phyloP scores from a whole-genome alignment of 2,329 filamentous ascomycete species.

The Periconia sp. region DNA sequence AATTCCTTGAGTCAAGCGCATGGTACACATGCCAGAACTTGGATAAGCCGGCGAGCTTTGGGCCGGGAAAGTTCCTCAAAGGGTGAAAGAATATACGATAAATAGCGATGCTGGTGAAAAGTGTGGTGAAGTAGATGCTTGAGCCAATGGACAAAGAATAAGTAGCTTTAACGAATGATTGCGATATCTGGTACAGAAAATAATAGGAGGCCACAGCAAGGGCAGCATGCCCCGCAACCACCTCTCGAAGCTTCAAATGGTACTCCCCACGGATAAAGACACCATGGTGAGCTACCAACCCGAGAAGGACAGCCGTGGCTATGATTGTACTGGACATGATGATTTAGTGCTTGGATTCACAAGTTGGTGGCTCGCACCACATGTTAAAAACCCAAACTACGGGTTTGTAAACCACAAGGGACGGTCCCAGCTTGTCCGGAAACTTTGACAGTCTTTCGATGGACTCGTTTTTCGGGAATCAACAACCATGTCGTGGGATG shows the following conservation, averaged over 20 bases:
- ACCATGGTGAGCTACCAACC: background rate
- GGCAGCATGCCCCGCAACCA: background rate
- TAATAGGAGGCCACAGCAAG: background rate
- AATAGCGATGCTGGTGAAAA: slow-evolving; percentile 16
- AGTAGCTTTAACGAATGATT: no score
- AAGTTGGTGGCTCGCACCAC: no score
- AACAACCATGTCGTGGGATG: no score
- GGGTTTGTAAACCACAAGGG: no score
- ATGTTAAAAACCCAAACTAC: no score
- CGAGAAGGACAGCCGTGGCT: no score
- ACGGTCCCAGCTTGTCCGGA: no score
- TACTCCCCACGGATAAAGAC: slow-evolving; percentile 1
- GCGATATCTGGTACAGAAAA: background rate
- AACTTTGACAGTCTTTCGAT: no score
- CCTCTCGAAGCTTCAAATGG: background rate
- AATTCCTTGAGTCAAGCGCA: slow-evolving; percentile 6
- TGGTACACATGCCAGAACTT: slow-evolving; percentile 16
- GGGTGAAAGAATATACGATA: slow-evolving; percentile 21
- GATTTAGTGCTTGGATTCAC: no score
- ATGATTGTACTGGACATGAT: no score
- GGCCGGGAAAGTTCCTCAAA: slow-evolving; percentile 13
- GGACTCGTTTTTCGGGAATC: no score
- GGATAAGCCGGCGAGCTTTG: slow-evolving; percentile 12
- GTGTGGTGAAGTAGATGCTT: background rate
- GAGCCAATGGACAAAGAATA: background rate